A percentile compares a stretch with the other conserved stretches of the same genome.
phyloP scores from a whole-genome alignment of 176 grass and related monocot species.

The Carex littledalei region DNA sequence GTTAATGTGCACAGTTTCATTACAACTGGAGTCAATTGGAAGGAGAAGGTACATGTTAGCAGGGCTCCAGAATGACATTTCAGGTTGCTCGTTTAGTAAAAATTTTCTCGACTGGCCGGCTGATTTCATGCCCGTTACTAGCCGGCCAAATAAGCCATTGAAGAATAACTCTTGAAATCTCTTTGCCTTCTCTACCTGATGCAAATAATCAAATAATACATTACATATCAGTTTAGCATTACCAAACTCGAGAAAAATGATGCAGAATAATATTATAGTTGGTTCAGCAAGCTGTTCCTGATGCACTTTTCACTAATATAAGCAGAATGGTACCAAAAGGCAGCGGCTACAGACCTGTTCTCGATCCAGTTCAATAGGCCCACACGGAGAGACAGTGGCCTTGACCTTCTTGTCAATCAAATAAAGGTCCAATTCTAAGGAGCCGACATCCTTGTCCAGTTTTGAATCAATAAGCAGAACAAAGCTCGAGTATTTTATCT shows the following conservation, averaged over 20 bases:
- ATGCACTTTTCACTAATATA: not conserved
- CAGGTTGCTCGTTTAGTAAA: conserved; percentile 49
- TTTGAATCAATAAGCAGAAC: conserved; percentile 57
- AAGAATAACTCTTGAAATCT: conserved; percentile 82
- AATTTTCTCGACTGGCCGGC: conserved; percentile 40
- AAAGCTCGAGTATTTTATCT: conserved; percentile 60
- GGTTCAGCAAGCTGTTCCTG: not conserved
- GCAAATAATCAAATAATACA: conserved; percentile 18
- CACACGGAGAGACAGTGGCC: conserved; percentile 64
- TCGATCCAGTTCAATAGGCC: conserved; percentile 48
- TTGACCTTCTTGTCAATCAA: conserved; percentile 80
- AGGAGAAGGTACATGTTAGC: conserved; percentile 70
- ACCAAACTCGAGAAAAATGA: conserved; percentile 18
- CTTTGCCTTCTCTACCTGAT: conserved; percentile 61
- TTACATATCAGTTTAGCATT: conserved; percentile 18
- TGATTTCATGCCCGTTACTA: conserved; percentile 51
- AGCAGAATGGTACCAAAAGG: not conserved
- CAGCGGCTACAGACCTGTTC: conserved; percentile 41
- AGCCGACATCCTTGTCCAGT: conserved; percentile 64
- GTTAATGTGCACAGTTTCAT: conserved; percentile 40
- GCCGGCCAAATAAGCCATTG: conserved; percentile 76
- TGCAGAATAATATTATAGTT: conserved; percentile 6
- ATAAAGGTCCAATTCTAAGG: conserved; percentile 55
- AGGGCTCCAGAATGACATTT: conserved; percentile 42
- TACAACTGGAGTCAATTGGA: conserved; percentile 38